Base-by-base conservation (phyloP, 805 yeast genomes). In the Starmerella cellae region DNA sequence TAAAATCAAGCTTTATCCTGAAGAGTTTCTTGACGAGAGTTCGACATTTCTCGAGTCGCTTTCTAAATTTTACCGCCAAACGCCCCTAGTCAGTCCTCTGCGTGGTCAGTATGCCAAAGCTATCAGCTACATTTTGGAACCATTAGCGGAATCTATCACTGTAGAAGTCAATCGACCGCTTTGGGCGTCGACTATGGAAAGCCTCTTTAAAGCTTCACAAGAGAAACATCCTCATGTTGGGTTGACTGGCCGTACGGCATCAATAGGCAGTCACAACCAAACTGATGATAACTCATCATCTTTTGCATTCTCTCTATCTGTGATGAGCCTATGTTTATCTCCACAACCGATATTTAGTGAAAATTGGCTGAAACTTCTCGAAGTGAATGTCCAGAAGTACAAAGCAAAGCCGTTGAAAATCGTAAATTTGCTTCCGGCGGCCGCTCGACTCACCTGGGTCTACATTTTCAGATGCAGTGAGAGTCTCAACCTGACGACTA, bases 111-210 rank as follows among this genome's bases (percentile, higher is more conserved):
- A 88, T 56, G 81, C 91, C 37, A 94, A 84, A 49, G 94, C 84
- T 1, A 66, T 87, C 31, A 71, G 79, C 43, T 77, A 74, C 41
- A 69, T 91, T 21, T 62, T 91, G 2, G 63, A 84, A 32, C 93
- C 96, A 0, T 60, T 91, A 20, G 93, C 96, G 0, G 88, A 83
- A 8, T 68, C 76, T 1, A 68, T 87, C 26, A 83, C 95, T 0
- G 97, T 95, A 0, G 99, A 91, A 57, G 87, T 84, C 0, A 88
- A 91, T 55, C 94, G 88, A 58, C 98, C 98, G 3, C 75, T 80
- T 1, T 91, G 98, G 99, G 77, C 79, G 0, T 82, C 76, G 32
- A 91, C 95, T 0, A 73, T 84, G 41, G 71, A 71, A 19, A 63
- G 67, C 17, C 74, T 88, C 13, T 77, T 72, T 57, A 60, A 29